phyloP scores from a whole-genome alignment of 495 filamentous ascomycete genomes.

The Bathelium albidoporum region DNA sequence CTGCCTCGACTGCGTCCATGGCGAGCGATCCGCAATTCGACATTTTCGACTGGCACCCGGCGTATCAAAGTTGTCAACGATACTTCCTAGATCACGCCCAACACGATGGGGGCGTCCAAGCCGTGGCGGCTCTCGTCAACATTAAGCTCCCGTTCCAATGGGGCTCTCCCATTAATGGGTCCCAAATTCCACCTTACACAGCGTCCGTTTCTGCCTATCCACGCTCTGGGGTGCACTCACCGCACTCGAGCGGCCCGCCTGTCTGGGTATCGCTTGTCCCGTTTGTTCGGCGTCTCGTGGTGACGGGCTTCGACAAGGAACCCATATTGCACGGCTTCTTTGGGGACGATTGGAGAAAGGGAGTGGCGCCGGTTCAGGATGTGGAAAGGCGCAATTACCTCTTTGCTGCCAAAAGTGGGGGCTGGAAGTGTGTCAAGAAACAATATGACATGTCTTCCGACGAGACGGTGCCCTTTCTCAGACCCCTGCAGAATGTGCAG shows the following conservation, averaged over 20 bases:
- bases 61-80: slow-evolving; percentile 80
- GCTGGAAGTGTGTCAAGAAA: slow-evolving; percentile 77
- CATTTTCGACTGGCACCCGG: slow-evolving; percentile 87
- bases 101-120: slow-evolving; percentile 71
- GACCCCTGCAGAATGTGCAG: slow-evolving; percentile 61
- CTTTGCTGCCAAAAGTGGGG: slow-evolving; percentile 85
- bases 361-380: slow-evolving; percentile 74
- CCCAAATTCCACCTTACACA: slow-evolving; percentile 25
- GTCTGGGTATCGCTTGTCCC: slow-evolving; percentile 66
- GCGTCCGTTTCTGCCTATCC: slow-evolving; percentile 20
- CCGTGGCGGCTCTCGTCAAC: slow-evolving; percentile 85
- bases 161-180: slow-evolving; percentile 28
- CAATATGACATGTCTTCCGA: slow-evolving; percentile 76
- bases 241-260: slow-evolving; percentile 7
- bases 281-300: slow-evolving; percentile 82
- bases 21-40: slow-evolving; percentile 47
- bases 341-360: slow-evolving; percentile 75
- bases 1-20: slow-evolving; percentile 12
- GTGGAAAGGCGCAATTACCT: slow-evolving; percentile 88
- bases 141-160: slow-evolving; percentile 64
- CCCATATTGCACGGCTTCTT: slow-evolving; percentile 88
- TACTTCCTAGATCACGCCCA: slow-evolving; percentile 94
- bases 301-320: slow-evolving; percentile 80
- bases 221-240: slow-evolving; percentile 16
- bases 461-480: slow-evolving; percentile 78